Percentiles rank a stretch among this genome's conserved stretches.
phyloP scores from a whole-genome alignment of 108 stramenopile species.

The Cylindrotheca fusiformis region DNA sequence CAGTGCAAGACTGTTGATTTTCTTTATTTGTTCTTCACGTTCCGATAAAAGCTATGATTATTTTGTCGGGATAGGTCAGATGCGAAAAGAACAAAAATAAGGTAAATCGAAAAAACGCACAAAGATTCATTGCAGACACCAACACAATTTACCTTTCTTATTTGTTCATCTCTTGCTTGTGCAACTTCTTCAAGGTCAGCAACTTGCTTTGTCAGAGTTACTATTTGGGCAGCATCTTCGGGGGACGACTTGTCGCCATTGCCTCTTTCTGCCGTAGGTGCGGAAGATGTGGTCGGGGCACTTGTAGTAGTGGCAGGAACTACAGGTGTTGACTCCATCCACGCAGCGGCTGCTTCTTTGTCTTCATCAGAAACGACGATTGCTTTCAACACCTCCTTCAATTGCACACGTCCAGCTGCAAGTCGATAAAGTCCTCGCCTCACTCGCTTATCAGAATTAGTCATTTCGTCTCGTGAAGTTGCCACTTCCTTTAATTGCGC shows the following conservation, averaged over 20 bases:
- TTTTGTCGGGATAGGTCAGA: not conserved
- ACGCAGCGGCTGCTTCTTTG: conserved; percentile 35
- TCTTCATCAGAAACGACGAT: conserved; percentile 61
- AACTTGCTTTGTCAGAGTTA: conserved; percentile 48
- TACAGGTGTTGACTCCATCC: conserved; percentile 30
- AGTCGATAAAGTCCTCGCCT: conserved; percentile 77
- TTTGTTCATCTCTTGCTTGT: conserved; percentile 56
- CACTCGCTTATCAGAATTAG: conserved; percentile 64
- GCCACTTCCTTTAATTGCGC: conserved; percentile 63
- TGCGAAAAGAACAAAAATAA: not conserved
- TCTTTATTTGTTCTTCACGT: conserved; percentile 49
- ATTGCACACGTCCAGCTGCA: conserved; percentile 55
- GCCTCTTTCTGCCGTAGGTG: not conserved
- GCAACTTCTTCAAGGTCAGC: conserved; percentile 58
- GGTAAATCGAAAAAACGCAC: conserved; percentile 1
- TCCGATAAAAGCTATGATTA: conserved; percentile 49
- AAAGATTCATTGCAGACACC: not conserved
- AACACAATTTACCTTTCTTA: conserved; percentile 56
- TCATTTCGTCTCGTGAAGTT: conserved; percentile 60
- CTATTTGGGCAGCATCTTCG: conserved; percentile 36
- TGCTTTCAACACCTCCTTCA: conserved; percentile 66
- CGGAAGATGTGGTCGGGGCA: not conserved
- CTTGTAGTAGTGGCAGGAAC: conserved; percentile 3
- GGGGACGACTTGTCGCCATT: conserved; percentile 14
- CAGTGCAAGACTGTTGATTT: conserved; percentile 58